Evolutionary conservation across 2,329 filamentous ascomycete genomes (phyloP).

Genomic region (Ophiostoma perfectum): DNA sequence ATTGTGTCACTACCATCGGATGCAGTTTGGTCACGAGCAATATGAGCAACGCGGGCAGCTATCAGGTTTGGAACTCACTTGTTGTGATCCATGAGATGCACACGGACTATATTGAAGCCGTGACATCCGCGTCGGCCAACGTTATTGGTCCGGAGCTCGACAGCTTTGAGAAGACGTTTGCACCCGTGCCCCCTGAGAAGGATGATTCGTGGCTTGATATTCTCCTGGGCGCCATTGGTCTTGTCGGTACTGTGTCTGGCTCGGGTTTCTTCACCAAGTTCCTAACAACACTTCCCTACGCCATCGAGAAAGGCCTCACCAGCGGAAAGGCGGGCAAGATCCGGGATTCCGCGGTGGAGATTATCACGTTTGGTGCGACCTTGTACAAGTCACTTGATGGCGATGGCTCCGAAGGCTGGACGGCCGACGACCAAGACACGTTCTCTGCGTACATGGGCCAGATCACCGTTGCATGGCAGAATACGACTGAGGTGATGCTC

Average conservation of each 20-base stretch:
- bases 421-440: background rate
- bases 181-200: constrained; percentile 9
- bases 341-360: background rate
- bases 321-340: background rate
- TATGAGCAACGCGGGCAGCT: constrained; percentile 1
- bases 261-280: background rate
- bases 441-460: constrained; percentile 9
- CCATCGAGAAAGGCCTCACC: background rate
- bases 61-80: constrained; percentile 27
- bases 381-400: background rate
- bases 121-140: constrained; percentile 19
- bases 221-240: background rate
- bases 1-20: background rate
- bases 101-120: constrained; percentile 20
- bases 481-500: background rate
- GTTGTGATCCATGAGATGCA: constrained; percentile 24
- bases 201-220: constrained; percentile 7
- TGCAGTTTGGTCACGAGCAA: constrained; percentile 1
- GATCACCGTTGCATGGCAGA: background rate
- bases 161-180: constrained; percentile 21
- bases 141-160: background rate
- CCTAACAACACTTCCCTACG: background rate
- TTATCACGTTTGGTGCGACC: background rate
- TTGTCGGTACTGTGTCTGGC: background rate
- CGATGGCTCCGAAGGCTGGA: background rate